Evolutionary conservation across 1,284 basidiomycete genomes (phyloP).

Genomic region (Boletus nobilissimus): DNA sequence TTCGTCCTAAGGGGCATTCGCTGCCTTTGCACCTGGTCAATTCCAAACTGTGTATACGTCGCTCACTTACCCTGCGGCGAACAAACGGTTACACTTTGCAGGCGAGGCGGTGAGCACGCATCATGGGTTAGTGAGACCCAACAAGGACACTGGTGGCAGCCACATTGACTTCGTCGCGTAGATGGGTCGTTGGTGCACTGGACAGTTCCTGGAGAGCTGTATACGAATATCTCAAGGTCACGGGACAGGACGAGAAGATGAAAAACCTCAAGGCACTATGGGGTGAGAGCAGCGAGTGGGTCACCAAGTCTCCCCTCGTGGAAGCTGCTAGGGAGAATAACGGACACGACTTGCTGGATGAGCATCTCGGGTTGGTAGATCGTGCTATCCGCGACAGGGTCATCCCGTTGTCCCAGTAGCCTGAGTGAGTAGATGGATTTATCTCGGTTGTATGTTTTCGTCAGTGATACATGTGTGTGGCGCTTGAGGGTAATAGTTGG

Average conservation of each 20-base stretch:
- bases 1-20: constrained; percentile 23
- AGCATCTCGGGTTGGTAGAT: constrained; percentile 20
- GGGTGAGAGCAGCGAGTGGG: constrained; percentile 40
- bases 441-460: not conserved
- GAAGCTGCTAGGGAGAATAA: not conserved
- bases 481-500: too few relatives aligned
- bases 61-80: constrained; percentile 29
- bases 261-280: constrained; percentile 28
- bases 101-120: constrained; percentile 32
- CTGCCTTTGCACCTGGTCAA: constrained; percentile 26
- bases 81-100: constrained; percentile 34
- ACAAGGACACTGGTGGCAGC: not conserved
- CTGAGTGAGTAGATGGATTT: not conserved
- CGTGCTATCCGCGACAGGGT: not conserved
- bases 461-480: not conserved
- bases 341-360: constrained; percentile 19
- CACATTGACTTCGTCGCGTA: not conserved
- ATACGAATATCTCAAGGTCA: constrained; percentile 35
- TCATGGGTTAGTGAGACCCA: constrained; percentile 27
- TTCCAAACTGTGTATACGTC: constrained; percentile 27
- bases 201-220: constrained; percentile 39
- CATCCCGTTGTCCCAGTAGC: not conserved
- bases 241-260: constrained; percentile 25
- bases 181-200: constrained; percentile 29
- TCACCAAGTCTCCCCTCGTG: not conserved